Conservation (phyloP, 2,329 filamentous ascomycete genomes). For the Verticillium nubilum region DNA sequence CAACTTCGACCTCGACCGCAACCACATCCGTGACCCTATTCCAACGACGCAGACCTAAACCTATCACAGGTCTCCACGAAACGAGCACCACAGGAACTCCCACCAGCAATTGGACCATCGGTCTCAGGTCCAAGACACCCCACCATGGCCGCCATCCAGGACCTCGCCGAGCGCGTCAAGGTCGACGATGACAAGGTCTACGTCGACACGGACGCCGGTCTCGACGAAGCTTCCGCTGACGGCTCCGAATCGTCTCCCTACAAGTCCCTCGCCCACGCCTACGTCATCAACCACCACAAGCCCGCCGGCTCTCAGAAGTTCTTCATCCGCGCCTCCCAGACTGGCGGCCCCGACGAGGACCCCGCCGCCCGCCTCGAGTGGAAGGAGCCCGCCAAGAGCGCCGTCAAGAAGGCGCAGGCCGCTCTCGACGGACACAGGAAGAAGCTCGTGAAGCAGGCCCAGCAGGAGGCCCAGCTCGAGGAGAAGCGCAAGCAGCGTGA, state of each 20-base stretch:
- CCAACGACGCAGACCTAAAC: neutral
- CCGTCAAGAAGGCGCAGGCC: conserved; percentile 77
- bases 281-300: conserved; percentile 61
- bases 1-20: neutral
- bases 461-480: conserved; percentile 65
- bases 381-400: conserved; percentile 79
- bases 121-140: neutral
- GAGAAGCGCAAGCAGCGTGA: conserved; percentile 64
- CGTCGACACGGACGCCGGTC: conserved; percentile 75
- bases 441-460: conserved; percentile 75
- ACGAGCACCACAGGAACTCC: neutral
- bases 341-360: conserved; percentile 58
- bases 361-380: conserved; percentile 60
- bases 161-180: conserved; percentile 46
- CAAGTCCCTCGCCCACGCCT: conserved; percentile 75
- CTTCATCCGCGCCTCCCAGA: conserved; percentile 62
- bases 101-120: neutral
- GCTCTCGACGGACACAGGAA: conserved; percentile 73
- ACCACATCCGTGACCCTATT: neutral
- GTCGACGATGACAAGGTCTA: conserved; percentile 49
- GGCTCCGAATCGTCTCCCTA: conserved; percentile 71
- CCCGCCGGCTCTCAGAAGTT: conserved; percentile 49
- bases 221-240: conserved; percentile 60
- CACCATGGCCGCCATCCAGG: conserved; percentile 38
- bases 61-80: neutral